phyloP scores from a whole-genome alignment of 495 filamentous ascomycete species.

The Penicillium silybi region DNA sequence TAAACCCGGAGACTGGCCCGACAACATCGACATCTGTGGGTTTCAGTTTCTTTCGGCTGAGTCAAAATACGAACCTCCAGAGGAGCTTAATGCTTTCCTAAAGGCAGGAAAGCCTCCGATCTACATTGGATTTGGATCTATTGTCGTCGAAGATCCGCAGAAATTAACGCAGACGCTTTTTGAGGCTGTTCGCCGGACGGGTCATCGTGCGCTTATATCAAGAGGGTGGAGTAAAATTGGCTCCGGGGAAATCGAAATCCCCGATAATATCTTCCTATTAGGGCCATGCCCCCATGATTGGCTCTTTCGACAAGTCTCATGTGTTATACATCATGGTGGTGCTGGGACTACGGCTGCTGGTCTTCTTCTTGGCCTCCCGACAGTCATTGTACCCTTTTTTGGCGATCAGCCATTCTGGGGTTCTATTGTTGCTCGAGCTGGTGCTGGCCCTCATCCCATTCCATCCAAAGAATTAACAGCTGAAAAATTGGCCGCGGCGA shows the following conservation, averaged over 20 bases:
- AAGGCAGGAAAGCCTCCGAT: conserved; percentile 13
- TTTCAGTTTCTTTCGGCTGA: background rate
- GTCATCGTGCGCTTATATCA: background rate
- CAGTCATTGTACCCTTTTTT: background rate
- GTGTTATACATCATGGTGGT: background rate
- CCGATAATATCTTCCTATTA: background rate
- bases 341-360: too few relatives aligned
- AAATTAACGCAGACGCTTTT: background rate
- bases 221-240: background rate
- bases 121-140: background rate
- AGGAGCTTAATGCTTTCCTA: background rate
- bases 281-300: background rate
- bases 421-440: background rate
- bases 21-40: background rate
- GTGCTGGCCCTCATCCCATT: background rate
- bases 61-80: background rate
- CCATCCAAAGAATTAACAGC: background rate
- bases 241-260: background rate
- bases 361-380: too few relatives aligned
- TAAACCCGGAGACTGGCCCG: conserved; percentile 42
- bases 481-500: background rate
- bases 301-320: background rate
- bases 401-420: conserved; percentile 1
- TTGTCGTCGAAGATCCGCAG: background rate
- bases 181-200: background rate